A percentile compares a stretch with the other conserved stretches of the same genome.
Evolutionary conservation across 2,329 filamentous ascomycete species (phyloP).

Genomic region (Paecilomyces variotii): DNA sequence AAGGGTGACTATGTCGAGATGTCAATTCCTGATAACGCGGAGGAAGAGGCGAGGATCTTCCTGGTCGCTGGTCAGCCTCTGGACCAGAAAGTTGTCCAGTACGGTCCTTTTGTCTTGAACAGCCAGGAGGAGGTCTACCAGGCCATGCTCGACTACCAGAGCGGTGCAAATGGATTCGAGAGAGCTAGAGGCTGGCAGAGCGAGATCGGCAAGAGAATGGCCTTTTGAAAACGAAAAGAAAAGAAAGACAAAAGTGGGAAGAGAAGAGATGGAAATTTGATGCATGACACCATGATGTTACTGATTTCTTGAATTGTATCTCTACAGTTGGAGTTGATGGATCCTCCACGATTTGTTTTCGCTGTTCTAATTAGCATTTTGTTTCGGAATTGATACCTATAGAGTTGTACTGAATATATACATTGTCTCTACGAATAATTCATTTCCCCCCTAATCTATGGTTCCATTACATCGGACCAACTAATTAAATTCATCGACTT

Average conservation of each 20-base stretch:
- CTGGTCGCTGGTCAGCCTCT: conserved; percentile 72
- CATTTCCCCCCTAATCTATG: no score
- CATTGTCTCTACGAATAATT: no score
- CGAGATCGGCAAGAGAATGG: conserved; percentile 77
- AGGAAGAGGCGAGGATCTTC: conserved; percentile 46
- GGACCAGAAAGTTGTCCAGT: conserved; percentile 73
- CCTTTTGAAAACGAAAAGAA: conserved; percentile 12
- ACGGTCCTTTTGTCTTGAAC: conserved; percentile 75
- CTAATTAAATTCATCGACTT: no score
- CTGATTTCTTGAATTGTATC: neutral
- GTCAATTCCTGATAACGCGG: conserved; percentile 58
- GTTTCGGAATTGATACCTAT: neutral
- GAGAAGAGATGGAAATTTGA: neutral
- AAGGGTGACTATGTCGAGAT: conserved; percentile 68
- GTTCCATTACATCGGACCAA: no score
- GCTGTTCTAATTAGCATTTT: neutral
- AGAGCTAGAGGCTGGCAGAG: conserved; percentile 70
- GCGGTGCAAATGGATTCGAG: conserved; percentile 69
- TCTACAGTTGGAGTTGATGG: neutral
- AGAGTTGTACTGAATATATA: neutral
- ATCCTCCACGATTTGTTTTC: neutral
- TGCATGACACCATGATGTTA: neutral
- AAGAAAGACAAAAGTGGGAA: neutral
- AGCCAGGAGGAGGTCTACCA: conserved; percentile 65
- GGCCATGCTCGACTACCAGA: conserved; percentile 69